Base-by-base conservation (phyloP, 139 green algal genomes). In the Monoraphidium neglectum region DNA sequence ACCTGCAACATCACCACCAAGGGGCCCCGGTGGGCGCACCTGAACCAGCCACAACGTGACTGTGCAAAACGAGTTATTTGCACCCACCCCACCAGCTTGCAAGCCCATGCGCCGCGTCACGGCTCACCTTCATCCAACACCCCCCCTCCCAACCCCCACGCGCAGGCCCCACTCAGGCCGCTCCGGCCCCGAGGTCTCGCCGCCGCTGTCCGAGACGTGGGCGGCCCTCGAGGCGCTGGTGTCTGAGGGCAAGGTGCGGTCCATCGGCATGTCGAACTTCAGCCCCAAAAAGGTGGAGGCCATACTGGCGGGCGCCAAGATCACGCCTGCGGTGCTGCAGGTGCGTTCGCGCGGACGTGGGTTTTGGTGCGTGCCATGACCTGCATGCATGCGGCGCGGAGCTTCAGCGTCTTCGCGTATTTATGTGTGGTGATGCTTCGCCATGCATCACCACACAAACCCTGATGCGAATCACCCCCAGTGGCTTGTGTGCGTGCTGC, bases 181-280 rank as follows among this genome's bases (percentile, higher is more conserved):
- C 49, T 61, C 75, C 2, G 93, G 92, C 8, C 83, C 87, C 2
- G 46, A 68, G 16, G 70, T 97, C 5, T 60, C 72, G 21, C 93
- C 93, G 0, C 57, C 81, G 16, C 67, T 85, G 33, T 35, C 70
- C 33, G 85, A 86, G 49, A 88, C 86, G 0, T 95, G 90, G 90
- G 23, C 62, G 21, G 87, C 84, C 2, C 91, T 93, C 88, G 85
- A 93, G 79, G 37, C 62, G 16, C 80, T 91, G 33, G 94, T 97
- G 15, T 78, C 83, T 0, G 68, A 88, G n/a, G 88, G 86, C 5
- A 53, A 96, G 32, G 85, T 93, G 18, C 84, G 83, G 51, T 74
- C 63, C 61, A 97, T 98, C 54, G 94, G 94, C 10, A 81, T 97
- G 0, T 89, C 74, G 84, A 98, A 98, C 84, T 95, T 96, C 74